These are phyloP conservation scores for Pleurotus tuoliensis DNA, from an alignment of 768 basidiomycete species.

Conservation along the genomic window DNA sequence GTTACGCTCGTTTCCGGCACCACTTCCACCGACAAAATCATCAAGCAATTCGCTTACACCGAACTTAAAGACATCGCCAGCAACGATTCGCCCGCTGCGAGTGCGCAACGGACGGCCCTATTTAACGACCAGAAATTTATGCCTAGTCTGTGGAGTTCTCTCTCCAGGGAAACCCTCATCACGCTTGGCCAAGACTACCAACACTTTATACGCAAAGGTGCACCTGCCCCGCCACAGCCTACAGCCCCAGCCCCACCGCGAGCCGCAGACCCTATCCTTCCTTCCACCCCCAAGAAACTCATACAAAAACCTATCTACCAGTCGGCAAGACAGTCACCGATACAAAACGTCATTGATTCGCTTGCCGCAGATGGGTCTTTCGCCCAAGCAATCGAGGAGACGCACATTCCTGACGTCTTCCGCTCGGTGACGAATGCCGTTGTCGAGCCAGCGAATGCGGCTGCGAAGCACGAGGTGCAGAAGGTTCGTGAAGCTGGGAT, in stretches of 20 bases:
- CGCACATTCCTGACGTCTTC: constrained; percentile 42
- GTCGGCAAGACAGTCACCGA: constrained; percentile 41
- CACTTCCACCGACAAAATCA: constrained; percentile 46
- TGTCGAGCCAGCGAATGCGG: background rate
- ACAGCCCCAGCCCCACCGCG: constrained; percentile 12
- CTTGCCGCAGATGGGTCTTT: constrained; percentile 60
- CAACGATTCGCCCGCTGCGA: constrained; percentile 35
- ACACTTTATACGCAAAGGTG: constrained; percentile 56
- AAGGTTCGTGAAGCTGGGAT: constrained; percentile 3
- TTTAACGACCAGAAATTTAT: constrained; percentile 68
- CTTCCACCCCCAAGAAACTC: constrained; percentile 34
- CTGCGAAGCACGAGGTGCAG: constrained; percentile 1
- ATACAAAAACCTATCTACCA: constrained; percentile 45
- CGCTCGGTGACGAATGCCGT: constrained; percentile 11
- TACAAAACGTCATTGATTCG: constrained; percentile 48
- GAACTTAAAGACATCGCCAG: constrained; percentile 54
- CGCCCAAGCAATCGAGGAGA: constrained; percentile 41
- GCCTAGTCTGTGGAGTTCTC: constrained; percentile 59
- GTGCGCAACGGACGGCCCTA: constrained; percentile 45
- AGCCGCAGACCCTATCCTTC: constrained; percentile 16
- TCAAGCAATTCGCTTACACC: constrained; percentile 62
- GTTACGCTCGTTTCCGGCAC: constrained; percentile 61
- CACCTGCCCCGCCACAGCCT: constrained; percentile 24
- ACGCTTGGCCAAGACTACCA: constrained; percentile 70
- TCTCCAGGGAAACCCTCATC: constrained; percentile 56